A percentile compares a stretch with the other conserved stretches of the same genome.
These are phyloP conservation scores for Trichoderma atrobrunneum DNA, from an alignment of 2,329 filamentous ascomycete genomes.

Conservation along the genomic window DNA sequence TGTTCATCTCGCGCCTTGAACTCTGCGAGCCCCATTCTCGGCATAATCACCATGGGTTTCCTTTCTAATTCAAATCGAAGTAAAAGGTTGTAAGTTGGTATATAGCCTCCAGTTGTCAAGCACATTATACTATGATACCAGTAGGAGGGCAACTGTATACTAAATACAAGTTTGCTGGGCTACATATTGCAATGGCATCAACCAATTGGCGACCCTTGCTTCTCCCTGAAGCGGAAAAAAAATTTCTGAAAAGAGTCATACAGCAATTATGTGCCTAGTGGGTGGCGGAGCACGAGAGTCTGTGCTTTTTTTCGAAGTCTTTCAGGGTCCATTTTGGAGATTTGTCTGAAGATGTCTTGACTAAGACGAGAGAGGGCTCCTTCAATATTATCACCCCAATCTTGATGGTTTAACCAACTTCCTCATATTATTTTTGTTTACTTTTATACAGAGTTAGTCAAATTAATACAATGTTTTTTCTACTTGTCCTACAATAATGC, in stretches of 20 bases:
- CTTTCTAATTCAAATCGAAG: neutral
- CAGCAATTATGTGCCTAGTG: neutral
- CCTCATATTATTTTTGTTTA: neutral
- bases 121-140: neutral
- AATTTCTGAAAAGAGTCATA: neutral
- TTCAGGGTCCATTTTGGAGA: neutral
- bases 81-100: neutral
- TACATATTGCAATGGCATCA: neutral
- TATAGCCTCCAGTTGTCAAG: neutral
- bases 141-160: neutral
- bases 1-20: neutral
- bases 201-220: neutral
- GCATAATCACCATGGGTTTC: neutral
- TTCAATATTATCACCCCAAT: neutral
- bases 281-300: neutral
- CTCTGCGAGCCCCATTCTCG: neutral
- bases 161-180: neutral
- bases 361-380: neutral
- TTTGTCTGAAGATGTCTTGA: neutral
- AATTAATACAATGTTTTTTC: too few species aligned
- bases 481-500: neutral
- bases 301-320: neutral
- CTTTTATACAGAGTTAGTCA: neutral
- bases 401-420: neutral
- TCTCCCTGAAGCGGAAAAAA: neutral